phyloP scores from a whole-genome alignment of 2,329 filamentous ascomycete species.

The Pochonia chlamydosporia region DNA sequence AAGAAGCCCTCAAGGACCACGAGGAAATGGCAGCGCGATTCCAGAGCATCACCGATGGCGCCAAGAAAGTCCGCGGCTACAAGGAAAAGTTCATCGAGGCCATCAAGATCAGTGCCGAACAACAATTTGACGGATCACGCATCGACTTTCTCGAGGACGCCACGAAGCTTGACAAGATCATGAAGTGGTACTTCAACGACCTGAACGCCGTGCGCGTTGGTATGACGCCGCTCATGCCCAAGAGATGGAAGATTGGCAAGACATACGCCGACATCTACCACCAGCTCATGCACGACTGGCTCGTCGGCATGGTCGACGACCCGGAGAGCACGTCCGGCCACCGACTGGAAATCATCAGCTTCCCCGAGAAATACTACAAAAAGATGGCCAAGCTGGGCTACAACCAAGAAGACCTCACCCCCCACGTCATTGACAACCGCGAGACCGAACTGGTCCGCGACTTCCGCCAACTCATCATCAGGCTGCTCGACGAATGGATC shows the following conservation, averaged over 20 bases:
- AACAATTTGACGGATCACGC: slow-evolving; percentile 66
- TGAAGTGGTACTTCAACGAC: slow-evolving; percentile 98
- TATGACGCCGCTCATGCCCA: slow-evolving; percentile 87
- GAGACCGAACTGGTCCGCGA: slow-evolving; percentile 87
- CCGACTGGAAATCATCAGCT: slow-evolving; percentile 87
- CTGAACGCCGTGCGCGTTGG: slow-evolving; percentile 90
- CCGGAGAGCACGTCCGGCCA: slow-evolving; percentile 78
- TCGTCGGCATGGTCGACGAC: slow-evolving; percentile 77
- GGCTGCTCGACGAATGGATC: slow-evolving; percentile 96
- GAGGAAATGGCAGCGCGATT: slow-evolving; percentile 90
- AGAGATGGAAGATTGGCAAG: slow-evolving; percentile 92
- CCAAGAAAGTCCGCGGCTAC: slow-evolving; percentile 88
- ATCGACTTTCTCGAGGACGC: slow-evolving; percentile 80
- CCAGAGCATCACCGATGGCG: slow-evolving; percentile 90
- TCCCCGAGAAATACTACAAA: slow-evolving; percentile 91
- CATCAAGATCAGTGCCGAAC: slow-evolving; percentile 66
- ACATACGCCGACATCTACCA: slow-evolving; percentile 92
- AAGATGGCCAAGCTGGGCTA: slow-evolving; percentile 92
- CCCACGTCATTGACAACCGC: slow-evolving; percentile 85
- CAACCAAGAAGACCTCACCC: slow-evolving; percentile 66
- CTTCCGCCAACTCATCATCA: slow-evolving; percentile 92
- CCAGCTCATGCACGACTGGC: slow-evolving; percentile 89
- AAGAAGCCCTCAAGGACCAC: slow-evolving; percentile 92
- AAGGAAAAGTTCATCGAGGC: slow-evolving; percentile 90
- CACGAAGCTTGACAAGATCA: slow-evolving; percentile 73